Evolutionary conservation across 1,284 basidiomycete species (phyloP).

Genomic region (Sanguinoderma infundibulare): DNA sequence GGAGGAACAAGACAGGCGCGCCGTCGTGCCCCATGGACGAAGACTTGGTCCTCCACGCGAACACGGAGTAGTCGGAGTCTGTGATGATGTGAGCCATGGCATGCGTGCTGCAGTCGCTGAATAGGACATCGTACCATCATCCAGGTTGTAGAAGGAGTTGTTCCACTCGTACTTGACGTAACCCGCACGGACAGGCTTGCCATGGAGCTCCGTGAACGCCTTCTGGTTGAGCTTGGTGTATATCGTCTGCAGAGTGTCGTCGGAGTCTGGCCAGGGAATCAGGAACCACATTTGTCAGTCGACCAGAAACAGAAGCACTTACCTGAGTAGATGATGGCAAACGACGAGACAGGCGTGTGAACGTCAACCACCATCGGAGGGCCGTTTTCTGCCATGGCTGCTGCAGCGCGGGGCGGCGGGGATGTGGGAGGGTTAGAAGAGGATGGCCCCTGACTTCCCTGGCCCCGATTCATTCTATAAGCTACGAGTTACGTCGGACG

Average conservation of each 20-base stretch:
- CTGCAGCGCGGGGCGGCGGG: background rate
- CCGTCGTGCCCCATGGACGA: slow-evolving; percentile 33
- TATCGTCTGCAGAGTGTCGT: slow-evolving; percentile 64
- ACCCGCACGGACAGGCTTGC: slow-evolving; percentile 65
- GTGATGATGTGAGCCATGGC: slow-evolving; percentile 3
- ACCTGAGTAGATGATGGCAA: slow-evolving; percentile 76
- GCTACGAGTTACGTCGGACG: background rate
- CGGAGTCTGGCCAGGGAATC: slow-evolving; percentile 51
- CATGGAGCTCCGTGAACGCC: slow-evolving; percentile 54
- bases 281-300: background rate
- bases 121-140: slow-evolving; percentile 61
- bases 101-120: background rate
- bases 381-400: slow-evolving; percentile 18
- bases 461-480: background rate
- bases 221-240: slow-evolving; percentile 75
- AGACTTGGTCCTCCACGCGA: slow-evolving; percentile 68
- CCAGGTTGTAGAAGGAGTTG: slow-evolving; percentile 76
- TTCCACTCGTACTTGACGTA: slow-evolving; percentile 85
- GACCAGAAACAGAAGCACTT: slow-evolving; percentile 11
- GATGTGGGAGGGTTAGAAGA: background rate
- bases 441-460: background rate
- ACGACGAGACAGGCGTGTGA: slow-evolving; percentile 75
- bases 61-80: slow-evolving; percentile 84
- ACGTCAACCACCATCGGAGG: slow-evolving; percentile 58
- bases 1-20: slow-evolving; percentile 64